Base-by-base conservation (phyloP, 129 eudicot genomes). In the Apium graveolens region DNA sequence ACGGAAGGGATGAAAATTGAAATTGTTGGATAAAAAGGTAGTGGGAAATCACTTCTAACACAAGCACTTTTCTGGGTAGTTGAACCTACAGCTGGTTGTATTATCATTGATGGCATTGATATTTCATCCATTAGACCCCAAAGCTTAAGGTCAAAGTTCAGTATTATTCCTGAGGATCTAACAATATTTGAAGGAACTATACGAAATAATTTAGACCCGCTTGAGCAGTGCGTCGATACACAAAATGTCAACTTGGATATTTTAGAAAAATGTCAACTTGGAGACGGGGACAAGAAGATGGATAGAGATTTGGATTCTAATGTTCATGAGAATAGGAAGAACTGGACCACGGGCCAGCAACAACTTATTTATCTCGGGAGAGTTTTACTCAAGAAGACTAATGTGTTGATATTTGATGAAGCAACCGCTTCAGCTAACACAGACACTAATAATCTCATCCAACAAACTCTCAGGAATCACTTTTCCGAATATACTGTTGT, bases 141-240 rank as follows among this genome's bases (percentile, higher is more conserved):
- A 16, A 97, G 92, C 85, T 93, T 96, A 13, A 87, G 99, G 89
- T 96, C 97, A 44, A 92, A 96, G 20, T 88, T 96, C 63, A 94
- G 99, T 11, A 96, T 96, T 86, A 96, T 92, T 82, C 99, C 99
- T 65, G 97, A 96, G 84, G 99, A 96, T 79, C 99, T 97, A n/a
- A 90, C 90, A 76, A 95, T 92, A 78, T 96, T 96, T 45, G 91
- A 92, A 92, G 99, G 99, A 76, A 96, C 97, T 5, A 93, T 96
- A 17, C 85, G 97, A 70, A 92, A 93, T 90, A 96, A 96, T 90
- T 85, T 96, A 32, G 99, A 96, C 74, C 99, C 99, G 2, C 87
- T 86, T 26, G 95, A 92, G 43, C 87, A 76, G 46, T 87, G 86
- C 79, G 85, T 97, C 11, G 97, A 96, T 74, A 95, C 92, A 12